These are phyloP conservation scores for Allantophomopsis cytisporea DNA, from an alignment of 2,329 filamentous ascomycete genomes.

Conservation along the genomic window DNA sequence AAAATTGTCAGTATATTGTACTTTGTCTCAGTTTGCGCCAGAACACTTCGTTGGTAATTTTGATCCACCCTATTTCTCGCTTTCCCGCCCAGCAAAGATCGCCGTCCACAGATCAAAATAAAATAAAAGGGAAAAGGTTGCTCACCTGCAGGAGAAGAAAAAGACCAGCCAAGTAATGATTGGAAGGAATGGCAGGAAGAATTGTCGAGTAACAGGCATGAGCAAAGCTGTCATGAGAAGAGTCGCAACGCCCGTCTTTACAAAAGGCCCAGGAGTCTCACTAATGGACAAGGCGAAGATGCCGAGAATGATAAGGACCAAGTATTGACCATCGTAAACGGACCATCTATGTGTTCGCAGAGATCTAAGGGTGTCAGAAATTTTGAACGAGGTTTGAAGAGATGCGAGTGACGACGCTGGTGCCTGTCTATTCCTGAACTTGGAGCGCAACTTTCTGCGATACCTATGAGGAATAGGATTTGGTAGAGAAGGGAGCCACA, in stretches of 20 bases:
- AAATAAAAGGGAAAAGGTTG: constrained; percentile 12
- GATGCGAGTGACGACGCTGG: constrained; percentile 61
- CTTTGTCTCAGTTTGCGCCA: too few relatives aligned
- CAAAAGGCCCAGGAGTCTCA: constrained; percentile 60
- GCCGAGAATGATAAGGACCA: constrained; percentile 57
- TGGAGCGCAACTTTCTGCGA: constrained; percentile 54
- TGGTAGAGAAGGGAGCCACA: constrained; percentile 28
- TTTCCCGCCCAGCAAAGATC: too few relatives aligned
- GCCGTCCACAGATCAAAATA: too few relatives aligned
- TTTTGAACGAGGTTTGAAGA: constrained; percentile 72
- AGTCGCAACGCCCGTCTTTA: constrained; percentile 62
- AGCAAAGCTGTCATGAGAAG: constrained; percentile 57
- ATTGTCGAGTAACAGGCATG: constrained; percentile 77
- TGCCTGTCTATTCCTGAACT: constrained; percentile 51
- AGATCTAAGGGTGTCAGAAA: constrained; percentile 61
- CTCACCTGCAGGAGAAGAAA: constrained; percentile 88
- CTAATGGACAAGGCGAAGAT: constrained; percentile 79
- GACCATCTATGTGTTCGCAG: constrained; percentile 71
- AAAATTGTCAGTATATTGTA: constrained; percentile 5
- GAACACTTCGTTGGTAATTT: too few relatives aligned
- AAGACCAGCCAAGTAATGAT: constrained; percentile 81
- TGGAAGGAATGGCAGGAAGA: constrained; percentile 76
- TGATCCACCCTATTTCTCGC: too few relatives aligned
- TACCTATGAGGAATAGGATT: constrained; percentile 48
- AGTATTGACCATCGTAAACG: constrained; percentile 73